Percentiles rank a stretch among this genome's conserved stretches.
phyloP scores from a whole-genome alignment of 2,329 filamentous ascomycete species.

The Diaporthe helianthi region DNA sequence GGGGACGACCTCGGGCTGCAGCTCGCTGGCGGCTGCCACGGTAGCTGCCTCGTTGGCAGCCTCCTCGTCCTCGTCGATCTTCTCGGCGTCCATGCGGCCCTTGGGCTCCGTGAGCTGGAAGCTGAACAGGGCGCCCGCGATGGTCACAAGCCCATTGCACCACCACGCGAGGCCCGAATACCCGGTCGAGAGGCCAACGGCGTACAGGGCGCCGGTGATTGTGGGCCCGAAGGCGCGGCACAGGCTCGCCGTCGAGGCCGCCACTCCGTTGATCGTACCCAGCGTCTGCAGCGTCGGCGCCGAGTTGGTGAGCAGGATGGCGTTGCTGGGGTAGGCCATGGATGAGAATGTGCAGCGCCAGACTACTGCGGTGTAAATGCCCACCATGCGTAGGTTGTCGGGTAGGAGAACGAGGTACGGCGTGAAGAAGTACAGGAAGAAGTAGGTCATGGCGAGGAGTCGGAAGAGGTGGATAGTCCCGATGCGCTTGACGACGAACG shows the following conservation, averaged over 20 bases:
- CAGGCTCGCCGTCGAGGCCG: conserved; percentile 88
- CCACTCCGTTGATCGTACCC: conserved; percentile 91
- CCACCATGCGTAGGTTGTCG: conserved; percentile 70
- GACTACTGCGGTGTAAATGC: conserved; percentile 79
- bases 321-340: conserved; percentile 88
- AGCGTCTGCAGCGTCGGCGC: conserved; percentile 84
- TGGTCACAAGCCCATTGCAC: conserved; percentile 79
- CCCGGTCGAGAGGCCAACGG: conserved; percentile 77
- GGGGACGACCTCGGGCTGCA: conserved; percentile 35
- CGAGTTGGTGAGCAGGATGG: conserved; percentile 87
- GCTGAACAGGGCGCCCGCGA: conserved; percentile 77
- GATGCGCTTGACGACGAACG: conserved; percentile 75
- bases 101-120: conserved; percentile 75
- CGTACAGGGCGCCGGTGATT: conserved; percentile 84
- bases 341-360: conserved; percentile 95
- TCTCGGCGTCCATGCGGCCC: conserved; percentile 50
- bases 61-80: conserved; percentile 48
- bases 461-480: conserved; percentile 85
- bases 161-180: conserved; percentile 95
- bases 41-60: conserved; percentile 41
- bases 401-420: conserved; percentile 91
- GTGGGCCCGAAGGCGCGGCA: conserved; percentile 89
- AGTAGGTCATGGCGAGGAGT: conserved; percentile 82
- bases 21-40: conserved; percentile 33
- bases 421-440: conserved; percentile 83